phyloP scores from a whole-genome alignment of 345 rosid species.

The Corchorus olitorius region DNA sequence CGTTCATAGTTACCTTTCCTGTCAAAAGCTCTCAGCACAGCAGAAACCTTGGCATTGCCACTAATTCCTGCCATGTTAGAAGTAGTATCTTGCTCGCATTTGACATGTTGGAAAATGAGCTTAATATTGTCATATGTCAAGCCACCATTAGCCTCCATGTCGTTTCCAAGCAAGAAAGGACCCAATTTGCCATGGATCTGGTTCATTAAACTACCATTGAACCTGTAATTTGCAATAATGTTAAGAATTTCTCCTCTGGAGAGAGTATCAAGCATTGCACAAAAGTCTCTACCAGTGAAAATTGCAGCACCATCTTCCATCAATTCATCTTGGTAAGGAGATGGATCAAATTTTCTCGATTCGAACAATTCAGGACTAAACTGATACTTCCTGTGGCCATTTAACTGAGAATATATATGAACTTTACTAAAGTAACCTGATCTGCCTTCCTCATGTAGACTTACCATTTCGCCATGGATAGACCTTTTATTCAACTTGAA shows the following conservation, averaged over 20 bases:
- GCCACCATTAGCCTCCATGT: background rate
- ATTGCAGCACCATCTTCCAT: conserved; percentile 14
- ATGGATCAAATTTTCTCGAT: conserved; percentile 1
- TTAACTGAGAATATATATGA: conserved; percentile 5
- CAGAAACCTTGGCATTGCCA: conserved; percentile 2
- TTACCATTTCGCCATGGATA: conserved; percentile 9
- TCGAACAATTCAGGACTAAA: background rate
- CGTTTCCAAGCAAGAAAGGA: background rate
- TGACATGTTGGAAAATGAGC: conserved; percentile 10
- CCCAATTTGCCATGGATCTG: conserved; percentile 1
- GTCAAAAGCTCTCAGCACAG: conserved; percentile 3
- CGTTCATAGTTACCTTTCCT: background rate
- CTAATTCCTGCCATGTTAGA: background rate
- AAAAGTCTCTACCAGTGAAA: background rate
- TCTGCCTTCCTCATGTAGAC: conserved; percentile 1
- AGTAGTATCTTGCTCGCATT: conserved; percentile 9
- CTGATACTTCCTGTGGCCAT: background rate
- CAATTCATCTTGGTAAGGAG: conserved; percentile 1
- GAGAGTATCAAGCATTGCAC: background rate
- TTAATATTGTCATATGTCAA: background rate
- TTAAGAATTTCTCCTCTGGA: background rate
- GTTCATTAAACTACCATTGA: background rate
- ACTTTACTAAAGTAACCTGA: conserved; percentile 2
- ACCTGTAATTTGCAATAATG: conserved; percentile 9
- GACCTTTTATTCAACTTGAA: conserved; percentile 1